Conservation (phyloP, 805 yeast genomes). For the Hanseniaspora pseudoguilliermondii region DNA sequence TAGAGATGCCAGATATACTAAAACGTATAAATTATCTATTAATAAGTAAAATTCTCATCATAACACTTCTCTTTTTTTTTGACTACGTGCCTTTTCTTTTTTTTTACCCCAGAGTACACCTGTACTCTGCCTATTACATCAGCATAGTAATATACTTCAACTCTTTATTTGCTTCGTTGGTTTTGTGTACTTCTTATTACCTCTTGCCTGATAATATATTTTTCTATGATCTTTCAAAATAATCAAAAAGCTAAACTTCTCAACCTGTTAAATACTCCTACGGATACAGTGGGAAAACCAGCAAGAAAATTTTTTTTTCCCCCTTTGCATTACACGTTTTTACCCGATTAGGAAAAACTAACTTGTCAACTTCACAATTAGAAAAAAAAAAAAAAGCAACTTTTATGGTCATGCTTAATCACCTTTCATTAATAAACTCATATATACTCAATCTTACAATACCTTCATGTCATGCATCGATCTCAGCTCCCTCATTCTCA, state of each 20-base stretch:
- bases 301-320: too few species aligned
- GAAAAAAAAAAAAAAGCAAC: not conserved
- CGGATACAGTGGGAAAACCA: not conserved
- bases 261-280: too few species aligned
- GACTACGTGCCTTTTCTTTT: too few species aligned
- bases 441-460: not conserved
- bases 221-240: too few species aligned
- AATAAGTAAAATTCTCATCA: conserved; percentile 10
- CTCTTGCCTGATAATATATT: too few species aligned
- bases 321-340: too few species aligned
- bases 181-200: too few species aligned
- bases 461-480: not conserved
- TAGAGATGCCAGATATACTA: conserved; percentile 14
- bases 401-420: not conserved
- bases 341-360: not conserved
- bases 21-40: not conserved
- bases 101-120: not conserved
- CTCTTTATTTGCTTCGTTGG: too few species aligned
- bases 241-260: too few species aligned
- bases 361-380: not conserved
- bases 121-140: not conserved
- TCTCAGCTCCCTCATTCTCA: not conserved
- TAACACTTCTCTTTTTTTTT: not conserved
- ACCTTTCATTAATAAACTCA: not conserved
- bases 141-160: too few species aligned